Base-by-base conservation (phyloP, 2,329 filamentous ascomycete genomes). In the Apiospora koreana region DNA sequence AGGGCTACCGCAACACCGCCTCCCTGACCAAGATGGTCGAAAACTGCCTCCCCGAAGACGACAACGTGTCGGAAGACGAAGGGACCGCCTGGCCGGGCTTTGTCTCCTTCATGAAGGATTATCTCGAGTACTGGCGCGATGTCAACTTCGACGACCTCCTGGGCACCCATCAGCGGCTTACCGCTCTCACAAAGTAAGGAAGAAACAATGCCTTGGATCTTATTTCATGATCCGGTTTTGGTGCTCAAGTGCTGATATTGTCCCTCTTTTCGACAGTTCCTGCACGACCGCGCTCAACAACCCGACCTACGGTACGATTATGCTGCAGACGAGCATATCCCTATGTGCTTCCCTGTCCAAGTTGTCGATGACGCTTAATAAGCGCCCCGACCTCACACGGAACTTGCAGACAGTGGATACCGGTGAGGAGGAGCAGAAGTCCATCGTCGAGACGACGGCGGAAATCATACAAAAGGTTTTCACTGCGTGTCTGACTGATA, bases 401-500 rank as follows among this genome's bases (percentile, higher is more conserved):
- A 87, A 90, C 75, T 83, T 94, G n/a, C 82, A 82, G 64, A 78
- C 81, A 42, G 77, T 81, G 16, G 84, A 88, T 18, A 85, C 86
- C 10, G 91, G 90, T 31, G 90, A 91, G 35, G 90, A 92, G 68
- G 89, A 91, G 75, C 89, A 93, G 75, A 94, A 91, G 78, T 89
- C 94, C 1, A 87, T 98, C 50, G 94, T 95, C 14, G 95, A 97
- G 80, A 90, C 92, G 35, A 94, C 94, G 1, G 94, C 94, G 23
- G 95, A 98, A 77, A 92, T 94, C 67, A 93, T 98, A 71, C 92
- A 97, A 72, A 93, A 94, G 78, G 94, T 95, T 28, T 97, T 98
- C 78, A 96, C 94, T 14, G 94, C 94, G 48, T 98, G 95, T 74
- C 83, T 97, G 43, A 94, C 93, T 4, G 94, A 97, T 78, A 89